Evolutionary conservation across 495 filamentous ascomycete species (phyloP).

Genomic region (Trypethelium eluteriae): DNA sequence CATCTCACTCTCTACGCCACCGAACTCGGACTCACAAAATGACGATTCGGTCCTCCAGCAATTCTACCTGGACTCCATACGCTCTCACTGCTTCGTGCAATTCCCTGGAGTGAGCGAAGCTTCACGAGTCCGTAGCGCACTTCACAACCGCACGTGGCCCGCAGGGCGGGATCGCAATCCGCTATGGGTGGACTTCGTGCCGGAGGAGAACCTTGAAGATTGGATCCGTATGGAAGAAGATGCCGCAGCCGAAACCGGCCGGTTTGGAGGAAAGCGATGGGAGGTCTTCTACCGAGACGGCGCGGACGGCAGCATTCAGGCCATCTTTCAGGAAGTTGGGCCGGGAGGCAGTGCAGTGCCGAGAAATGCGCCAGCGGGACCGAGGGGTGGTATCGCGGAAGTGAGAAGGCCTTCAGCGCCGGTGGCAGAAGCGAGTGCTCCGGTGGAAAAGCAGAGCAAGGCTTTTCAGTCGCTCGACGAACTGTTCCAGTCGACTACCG

Average conservation of each 20-base stretch:
- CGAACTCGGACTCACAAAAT: slow-evolving; percentile 29
- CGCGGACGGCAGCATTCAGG: slow-evolving; percentile 44
- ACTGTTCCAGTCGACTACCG: slow-evolving; percentile 53
- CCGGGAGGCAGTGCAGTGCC: not conserved
- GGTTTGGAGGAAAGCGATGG: slow-evolving; percentile 51
- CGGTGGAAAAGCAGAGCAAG: slow-evolving; percentile 10
- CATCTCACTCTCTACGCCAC: slow-evolving; percentile 84
- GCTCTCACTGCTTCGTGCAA: slow-evolving; percentile 74
- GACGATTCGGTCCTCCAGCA: slow-evolving; percentile 46
- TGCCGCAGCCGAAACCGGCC: slow-evolving; percentile 31
- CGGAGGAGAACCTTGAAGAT: slow-evolving; percentile 58
- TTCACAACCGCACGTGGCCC: slow-evolving; percentile 79
- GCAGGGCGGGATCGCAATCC: slow-evolving; percentile 75
- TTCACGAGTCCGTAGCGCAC: slow-evolving; percentile 63
- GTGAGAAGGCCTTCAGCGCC: slow-evolving; percentile 21
- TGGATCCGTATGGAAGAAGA: slow-evolving; percentile 69
- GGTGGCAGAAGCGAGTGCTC: not conserved
- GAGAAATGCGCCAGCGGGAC: slow-evolving; percentile 27
- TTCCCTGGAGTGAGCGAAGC: slow-evolving; percentile 64
- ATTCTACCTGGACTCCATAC: slow-evolving; percentile 77
- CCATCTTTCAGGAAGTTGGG: slow-evolving; percentile 35
- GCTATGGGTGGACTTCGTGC: slow-evolving; percentile 87
- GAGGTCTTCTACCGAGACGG: slow-evolving; percentile 62
- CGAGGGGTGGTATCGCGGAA: slow-evolving; percentile 31
- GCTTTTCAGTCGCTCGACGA: slow-evolving; percentile 49